Evolutionary conservation across 352 stramenopile genomes (phyloP).

Genomic region (Pythium vanterpoolii): DNA sequence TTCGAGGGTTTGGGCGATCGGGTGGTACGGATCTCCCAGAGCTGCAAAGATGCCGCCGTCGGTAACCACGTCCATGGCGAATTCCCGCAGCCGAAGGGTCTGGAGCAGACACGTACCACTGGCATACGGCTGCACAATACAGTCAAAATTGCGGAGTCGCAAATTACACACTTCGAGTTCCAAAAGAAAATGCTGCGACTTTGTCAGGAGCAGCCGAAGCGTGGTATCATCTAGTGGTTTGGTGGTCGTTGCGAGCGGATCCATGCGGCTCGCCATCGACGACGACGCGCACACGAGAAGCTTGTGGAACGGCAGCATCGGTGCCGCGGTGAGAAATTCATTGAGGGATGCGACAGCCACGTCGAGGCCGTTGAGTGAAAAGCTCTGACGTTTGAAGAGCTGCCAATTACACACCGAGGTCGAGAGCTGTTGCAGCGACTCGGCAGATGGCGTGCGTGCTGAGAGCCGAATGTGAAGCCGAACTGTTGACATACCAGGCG

Average conservation of each 20-base stretch:
- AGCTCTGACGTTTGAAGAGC: background rate
- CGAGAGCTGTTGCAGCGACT: background rate
- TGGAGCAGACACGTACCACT: slow-evolving; percentile 1
- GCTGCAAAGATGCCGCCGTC: slow-evolving; percentile 16
- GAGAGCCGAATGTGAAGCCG: slow-evolving; percentile 13
- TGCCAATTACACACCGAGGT: slow-evolving; percentile 11
- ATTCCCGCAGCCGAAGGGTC: slow-evolving; percentile 12
- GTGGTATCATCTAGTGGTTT: slow-evolving; percentile 4
- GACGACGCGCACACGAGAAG: slow-evolving; percentile 16
- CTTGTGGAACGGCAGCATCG: slow-evolving; percentile 10
- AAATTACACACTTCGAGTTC: slow-evolving; percentile 22
- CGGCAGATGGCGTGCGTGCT: background rate
- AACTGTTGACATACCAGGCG: background rate
- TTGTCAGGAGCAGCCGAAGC: slow-evolving; percentile 8
- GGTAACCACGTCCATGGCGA: slow-evolving; percentile 12
- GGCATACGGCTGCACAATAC: slow-evolving; percentile 5
- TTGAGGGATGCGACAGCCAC: background rate
- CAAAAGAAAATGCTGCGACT: slow-evolving; percentile 6
- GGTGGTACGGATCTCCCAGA: slow-evolving; percentile 10
- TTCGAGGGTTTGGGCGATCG: slow-evolving; percentile 14
- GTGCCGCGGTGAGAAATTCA: slow-evolving; percentile 1
- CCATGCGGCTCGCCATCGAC: slow-evolving; percentile 5
- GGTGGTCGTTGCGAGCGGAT: slow-evolving; percentile 5
- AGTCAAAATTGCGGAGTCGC: slow-evolving; percentile 15
- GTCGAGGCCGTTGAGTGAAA: slow-evolving; percentile 14